Conservation (phyloP, 768 basidiomycete genomes). For the Pleurotus pulmonarius region DNA sequence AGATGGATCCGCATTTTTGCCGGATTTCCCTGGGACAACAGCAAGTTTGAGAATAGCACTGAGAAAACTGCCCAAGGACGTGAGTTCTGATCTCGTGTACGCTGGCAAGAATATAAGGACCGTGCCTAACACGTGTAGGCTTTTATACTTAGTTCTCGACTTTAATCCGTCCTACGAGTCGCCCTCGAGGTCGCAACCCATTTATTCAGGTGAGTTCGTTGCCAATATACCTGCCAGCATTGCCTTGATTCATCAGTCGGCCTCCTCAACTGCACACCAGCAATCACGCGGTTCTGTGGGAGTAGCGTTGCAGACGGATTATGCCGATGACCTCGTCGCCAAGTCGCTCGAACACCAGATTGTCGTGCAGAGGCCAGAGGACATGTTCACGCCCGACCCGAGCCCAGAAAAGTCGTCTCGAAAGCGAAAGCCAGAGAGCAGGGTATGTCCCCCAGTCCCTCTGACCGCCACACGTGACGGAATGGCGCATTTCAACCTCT, state of each 20-base stretch:
- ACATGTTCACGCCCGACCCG: slow-evolving; percentile 19
- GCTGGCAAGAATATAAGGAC: slow-evolving; percentile 12
- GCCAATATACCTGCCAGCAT: neutral
- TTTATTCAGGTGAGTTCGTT: slow-evolving; percentile 23
- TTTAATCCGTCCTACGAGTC: slow-evolving; percentile 37
- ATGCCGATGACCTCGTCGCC: slow-evolving; percentile 24
- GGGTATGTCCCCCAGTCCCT: slow-evolving; percentile 26
- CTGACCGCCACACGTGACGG: slow-evolving; percentile 1
- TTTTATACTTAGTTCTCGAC: slow-evolving; percentile 31
- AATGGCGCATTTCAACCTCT: slow-evolving; percentile 8
- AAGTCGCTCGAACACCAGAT: slow-evolving; percentile 12
- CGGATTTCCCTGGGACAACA: neutral
- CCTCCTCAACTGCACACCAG: neutral
- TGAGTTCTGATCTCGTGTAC: slow-evolving; percentile 20
- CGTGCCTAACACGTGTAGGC: slow-evolving; percentile 50
- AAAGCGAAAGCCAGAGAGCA: slow-evolving; percentile 42
- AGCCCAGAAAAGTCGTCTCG: slow-evolving; percentile 35
- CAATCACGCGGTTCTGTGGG: slow-evolving; percentile 9
- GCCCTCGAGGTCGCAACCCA: slow-evolving; percentile 22
- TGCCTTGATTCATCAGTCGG: neutral
- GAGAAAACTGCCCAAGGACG: slow-evolving; percentile 26
- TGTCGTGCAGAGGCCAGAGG: slow-evolving; percentile 12
- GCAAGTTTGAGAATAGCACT: slow-evolving; percentile 24
- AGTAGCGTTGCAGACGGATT: slow-evolving; percentile 23
- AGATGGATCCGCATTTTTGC: slow-evolving; percentile 1